These are phyloP conservation scores for Coprinopsis sp. DNA, from an alignment of 768 basidiomycete genomes.

Conservation along the genomic window DNA sequence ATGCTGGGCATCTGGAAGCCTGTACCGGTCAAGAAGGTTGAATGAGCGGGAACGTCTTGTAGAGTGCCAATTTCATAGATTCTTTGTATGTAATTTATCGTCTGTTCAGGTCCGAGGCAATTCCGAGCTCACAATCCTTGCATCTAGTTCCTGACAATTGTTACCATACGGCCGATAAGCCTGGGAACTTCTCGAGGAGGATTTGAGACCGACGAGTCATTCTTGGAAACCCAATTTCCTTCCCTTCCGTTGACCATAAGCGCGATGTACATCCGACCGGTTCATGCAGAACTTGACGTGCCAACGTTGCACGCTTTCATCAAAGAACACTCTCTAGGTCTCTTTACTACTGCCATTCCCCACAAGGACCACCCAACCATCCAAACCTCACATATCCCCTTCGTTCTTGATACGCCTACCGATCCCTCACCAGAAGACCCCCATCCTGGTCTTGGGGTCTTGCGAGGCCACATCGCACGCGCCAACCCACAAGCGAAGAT, in stretches of 20 bases:
- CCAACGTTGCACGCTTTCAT: not conserved
- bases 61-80: too few relatives aligned
- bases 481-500: not conserved
- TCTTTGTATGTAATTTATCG: too few relatives aligned
- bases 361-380: not conserved
- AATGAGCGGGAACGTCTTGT: too few relatives aligned
- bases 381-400: not conserved
- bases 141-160: too few relatives aligned
- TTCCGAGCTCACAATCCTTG: too few relatives aligned
- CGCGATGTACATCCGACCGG: not conserved
- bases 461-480: not conserved
- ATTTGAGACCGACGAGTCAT: too few relatives aligned
- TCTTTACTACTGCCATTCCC: not conserved
- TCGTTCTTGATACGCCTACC: not conserved
- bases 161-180: too few relatives aligned
- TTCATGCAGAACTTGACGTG: not conserved
- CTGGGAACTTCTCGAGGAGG: too few relatives aligned
- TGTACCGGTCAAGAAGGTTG: not conserved
- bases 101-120: too few relatives aligned
- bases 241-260: too few relatives aligned
- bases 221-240: too few relatives aligned
- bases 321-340: not conserved
- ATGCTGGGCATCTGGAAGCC: conserved; percentile 71
- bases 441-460: not conserved
- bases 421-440: too few relatives aligned